A percentile compares a stretch with the other conserved stretches of the same genome.
Conservation (phyloP, 2,329 filamentous ascomycete species). For the Malbranchea cinnamomea region DNA sequence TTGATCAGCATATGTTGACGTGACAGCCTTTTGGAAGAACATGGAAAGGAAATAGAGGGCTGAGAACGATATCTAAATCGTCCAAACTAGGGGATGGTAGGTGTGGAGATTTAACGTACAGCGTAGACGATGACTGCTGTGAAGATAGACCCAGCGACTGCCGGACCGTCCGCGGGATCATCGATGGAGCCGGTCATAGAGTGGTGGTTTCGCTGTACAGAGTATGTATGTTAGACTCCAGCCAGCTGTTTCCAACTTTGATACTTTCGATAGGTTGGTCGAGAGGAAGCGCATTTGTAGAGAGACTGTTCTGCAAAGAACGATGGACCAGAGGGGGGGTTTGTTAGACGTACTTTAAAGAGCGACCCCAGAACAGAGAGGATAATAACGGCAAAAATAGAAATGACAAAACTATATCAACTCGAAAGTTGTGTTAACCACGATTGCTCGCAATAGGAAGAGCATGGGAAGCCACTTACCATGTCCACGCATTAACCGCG, state of each 20-base stretch:
- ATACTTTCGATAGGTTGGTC: not conserved
- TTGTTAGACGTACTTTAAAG: conserved; percentile 45
- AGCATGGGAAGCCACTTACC: conserved; percentile 41
- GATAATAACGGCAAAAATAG: conserved; percentile 49
- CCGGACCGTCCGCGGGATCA: conserved; percentile 54
- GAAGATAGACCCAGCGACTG: conserved; percentile 74
- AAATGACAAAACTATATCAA: conserved; percentile 50
- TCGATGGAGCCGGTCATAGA: conserved; percentile 64
- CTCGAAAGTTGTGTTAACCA: not conserved
- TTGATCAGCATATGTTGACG: too few species aligned
- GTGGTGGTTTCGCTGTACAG: conserved; percentile 50
- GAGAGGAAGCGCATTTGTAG: not conserved
- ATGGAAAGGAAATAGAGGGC: conserved; percentile 3
- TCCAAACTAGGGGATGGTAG: too few species aligned
- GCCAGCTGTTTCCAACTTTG: not conserved
- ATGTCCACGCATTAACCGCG: conserved; percentile 86
- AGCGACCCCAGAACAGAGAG: conserved; percentile 53
- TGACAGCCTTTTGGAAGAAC: too few species aligned
- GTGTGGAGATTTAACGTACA: conserved; percentile 46
- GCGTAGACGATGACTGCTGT: conserved; percentile 76
- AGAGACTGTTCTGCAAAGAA: conserved; percentile 1
- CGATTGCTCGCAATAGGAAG: not conserved
- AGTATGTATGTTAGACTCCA: not conserved
- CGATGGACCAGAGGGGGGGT: not conserved
- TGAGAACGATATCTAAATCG: too few species aligned